Conservation (phyloP, 140 eudicot genomes). For the Ambrosia hybrid region DNA sequence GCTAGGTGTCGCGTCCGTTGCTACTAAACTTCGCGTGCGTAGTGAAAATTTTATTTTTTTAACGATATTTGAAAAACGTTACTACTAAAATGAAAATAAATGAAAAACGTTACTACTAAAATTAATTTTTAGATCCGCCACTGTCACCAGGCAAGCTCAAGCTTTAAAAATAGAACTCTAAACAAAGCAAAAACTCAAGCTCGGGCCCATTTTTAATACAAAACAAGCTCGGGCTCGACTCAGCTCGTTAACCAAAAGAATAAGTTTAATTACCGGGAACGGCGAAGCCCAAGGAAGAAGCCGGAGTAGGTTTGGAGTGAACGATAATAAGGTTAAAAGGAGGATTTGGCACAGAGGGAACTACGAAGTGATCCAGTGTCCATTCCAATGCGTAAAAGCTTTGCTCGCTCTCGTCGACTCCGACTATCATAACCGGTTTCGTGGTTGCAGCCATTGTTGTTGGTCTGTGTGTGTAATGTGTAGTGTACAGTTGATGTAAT, state of each 20-base stretch:
- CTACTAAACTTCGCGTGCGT: too few relatives aligned
- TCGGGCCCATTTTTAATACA: too few relatives aligned
- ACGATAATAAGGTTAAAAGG: conserved; percentile 42
- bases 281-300: conserved; percentile 40
- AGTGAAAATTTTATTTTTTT: too few relatives aligned
- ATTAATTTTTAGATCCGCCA: too few relatives aligned
- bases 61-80: too few relatives aligned
- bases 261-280: conserved; percentile 42
- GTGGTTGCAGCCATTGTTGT: conserved; percentile 20
- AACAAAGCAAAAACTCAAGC: too few relatives aligned
- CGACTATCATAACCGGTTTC: conserved; percentile 64
- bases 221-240: neutral
- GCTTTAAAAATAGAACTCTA: too few relatives aligned
- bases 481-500: too few relatives aligned
- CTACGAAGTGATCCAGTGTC: conserved; percentile 58
- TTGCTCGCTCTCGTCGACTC: conserved; percentile 66
- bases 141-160: too few relatives aligned
- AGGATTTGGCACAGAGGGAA: conserved; percentile 27
- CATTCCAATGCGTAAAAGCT: conserved; percentile 77
- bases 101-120: too few relatives aligned
- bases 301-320: conserved; percentile 46
- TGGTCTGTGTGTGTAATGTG: neutral
- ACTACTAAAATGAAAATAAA: too few relatives aligned
- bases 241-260: neutral
- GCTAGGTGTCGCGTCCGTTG: too few relatives aligned